phyloP scores from a whole-genome alignment of 2,329 filamentous ascomycete species.

The Colletotrichum orbiculare region DNA sequence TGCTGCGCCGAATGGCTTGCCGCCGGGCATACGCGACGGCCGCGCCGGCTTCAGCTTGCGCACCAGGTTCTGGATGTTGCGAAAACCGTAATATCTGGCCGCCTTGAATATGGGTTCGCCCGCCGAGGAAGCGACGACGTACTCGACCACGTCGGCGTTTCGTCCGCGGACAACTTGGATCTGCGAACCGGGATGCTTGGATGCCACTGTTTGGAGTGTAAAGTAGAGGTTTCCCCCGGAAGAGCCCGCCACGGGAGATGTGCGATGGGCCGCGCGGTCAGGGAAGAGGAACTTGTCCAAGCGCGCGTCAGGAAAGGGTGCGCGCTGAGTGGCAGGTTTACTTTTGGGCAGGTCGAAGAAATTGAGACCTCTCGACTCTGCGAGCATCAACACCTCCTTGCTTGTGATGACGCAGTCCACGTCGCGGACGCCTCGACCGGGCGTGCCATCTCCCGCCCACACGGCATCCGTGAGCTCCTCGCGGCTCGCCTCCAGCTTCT shows the following conservation, averaged over 20 bases:
- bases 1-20: slow-evolving; percentile 67
- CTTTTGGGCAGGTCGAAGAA: slow-evolving; percentile 76
- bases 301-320: slow-evolving; percentile 77
- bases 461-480: slow-evolving; percentile 87
- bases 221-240: slow-evolving; percentile 92
- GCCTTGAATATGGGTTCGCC: slow-evolving; percentile 77
- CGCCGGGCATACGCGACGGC: slow-evolving; percentile 83
- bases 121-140: slow-evolving; percentile 69
- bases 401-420: slow-evolving; percentile 99
- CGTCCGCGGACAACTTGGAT: slow-evolving; percentile 81
- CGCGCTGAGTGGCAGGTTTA: slow-evolving; percentile 59
- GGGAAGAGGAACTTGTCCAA: slow-evolving; percentile 82
- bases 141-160: slow-evolving; percentile 93
- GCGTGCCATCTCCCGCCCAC: slow-evolving; percentile 68
- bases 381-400: slow-evolving; percentile 91
- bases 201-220: slow-evolving; percentile 80
- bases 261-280: slow-evolving; percentile 52
- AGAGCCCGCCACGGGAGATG: slow-evolving; percentile 72
- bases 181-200: slow-evolving; percentile 75
- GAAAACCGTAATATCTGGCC: slow-evolving; percentile 95
- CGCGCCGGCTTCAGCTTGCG: slow-evolving; percentile 87
- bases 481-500: slow-evolving; percentile 95
- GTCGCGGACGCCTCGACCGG: slow-evolving; percentile 75
- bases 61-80: slow-evolving; percentile 98
- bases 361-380: slow-evolving; percentile 80